Percentiles rank a stretch among this genome's conserved stretches.
phyloP scores from a whole-genome alignment of 257 asterid genomes.

The Solanum bukasovii region DNA sequence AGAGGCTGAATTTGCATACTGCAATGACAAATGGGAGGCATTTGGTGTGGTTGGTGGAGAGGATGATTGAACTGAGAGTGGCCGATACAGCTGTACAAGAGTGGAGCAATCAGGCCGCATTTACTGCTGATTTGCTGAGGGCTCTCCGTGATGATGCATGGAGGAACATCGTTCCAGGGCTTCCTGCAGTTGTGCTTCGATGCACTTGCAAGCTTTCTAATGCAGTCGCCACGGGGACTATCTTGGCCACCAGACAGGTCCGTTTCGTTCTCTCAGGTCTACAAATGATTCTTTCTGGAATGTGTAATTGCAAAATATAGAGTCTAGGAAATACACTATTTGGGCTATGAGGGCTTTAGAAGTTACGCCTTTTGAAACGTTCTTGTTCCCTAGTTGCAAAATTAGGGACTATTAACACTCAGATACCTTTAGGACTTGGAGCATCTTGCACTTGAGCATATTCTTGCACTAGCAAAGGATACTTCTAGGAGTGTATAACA shows the following conservation, averaged over 20 bases:
- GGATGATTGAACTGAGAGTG: constrained; percentile 90
- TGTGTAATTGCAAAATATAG: not conserved
- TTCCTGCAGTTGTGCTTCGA: constrained; percentile 67
- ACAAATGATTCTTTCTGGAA: not conserved
- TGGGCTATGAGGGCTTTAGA: not conserved
- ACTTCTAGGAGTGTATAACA: not conserved
- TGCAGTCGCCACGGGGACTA: constrained; percentile 63
- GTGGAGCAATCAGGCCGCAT: constrained; percentile 76
- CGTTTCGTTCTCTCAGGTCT: not conserved
- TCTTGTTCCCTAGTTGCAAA: not conserved
- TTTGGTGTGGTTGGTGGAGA: constrained; percentile 83
- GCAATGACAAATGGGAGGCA: constrained; percentile 79
- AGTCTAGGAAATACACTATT: not conserved
- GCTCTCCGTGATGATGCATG: constrained; percentile 71
- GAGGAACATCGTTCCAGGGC: constrained; percentile 68
- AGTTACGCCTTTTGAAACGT: not conserved
- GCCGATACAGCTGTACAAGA: constrained; percentile 77
- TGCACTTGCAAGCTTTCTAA: constrained; percentile 78
- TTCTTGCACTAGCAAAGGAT: not conserved
- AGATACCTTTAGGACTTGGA: not conserved
- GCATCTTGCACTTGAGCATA: not conserved
- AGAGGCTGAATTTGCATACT: constrained; percentile 79
- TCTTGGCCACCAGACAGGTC: constrained; percentile 78
- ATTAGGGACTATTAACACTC: not conserved
- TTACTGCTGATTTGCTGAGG: constrained; percentile 65